Percentiles rank a stretch among this genome's conserved stretches.
Evolutionary conservation across 495 filamentous ascomycete genomes (phyloP).

Genomic region (Parathielavia appendiculata): DNA sequence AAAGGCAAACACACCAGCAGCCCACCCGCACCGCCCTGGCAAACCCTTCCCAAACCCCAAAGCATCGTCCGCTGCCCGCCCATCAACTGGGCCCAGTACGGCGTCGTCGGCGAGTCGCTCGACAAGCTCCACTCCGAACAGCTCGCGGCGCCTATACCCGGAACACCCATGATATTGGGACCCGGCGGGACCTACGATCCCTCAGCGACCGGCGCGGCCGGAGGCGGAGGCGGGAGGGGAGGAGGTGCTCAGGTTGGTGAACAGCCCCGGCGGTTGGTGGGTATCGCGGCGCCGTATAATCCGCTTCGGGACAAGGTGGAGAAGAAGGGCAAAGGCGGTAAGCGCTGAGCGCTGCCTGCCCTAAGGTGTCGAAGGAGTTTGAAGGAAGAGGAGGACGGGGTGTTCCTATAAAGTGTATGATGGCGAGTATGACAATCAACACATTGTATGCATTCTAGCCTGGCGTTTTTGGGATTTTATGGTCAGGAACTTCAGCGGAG

Average conservation of each 20-base stretch:
- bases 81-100: slow-evolving; percentile 89
- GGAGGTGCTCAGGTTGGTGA: background rate
- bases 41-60: slow-evolving; percentile 67
- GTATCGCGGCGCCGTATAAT: slow-evolving; percentile 69
- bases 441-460: slow-evolving; percentile 7
- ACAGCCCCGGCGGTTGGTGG: slow-evolving; percentile 32
- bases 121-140: slow-evolving; percentile 83
- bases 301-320: slow-evolving; percentile 64
- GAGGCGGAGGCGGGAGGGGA: slow-evolving; percentile 15
- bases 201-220: background rate
- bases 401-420: background rate
- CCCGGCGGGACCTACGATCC: slow-evolving; percentile 40
- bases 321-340: slow-evolving; percentile 39
- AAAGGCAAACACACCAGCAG: slow-evolving; percentile 12
- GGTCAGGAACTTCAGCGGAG: background rate
- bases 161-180: slow-evolving; percentile 43
- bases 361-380: background rate
- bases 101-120: slow-evolving; percentile 70
- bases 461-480: slow-evolving; percentile 13
- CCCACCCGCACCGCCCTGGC: slow-evolving; percentile 25
- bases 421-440: background rate
- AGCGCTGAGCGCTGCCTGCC: slow-evolving; percentile 24
- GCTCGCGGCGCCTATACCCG: slow-evolving; percentile 54
- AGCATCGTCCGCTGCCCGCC: slow-evolving; percentile 77
- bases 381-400: background rate